Evolutionary conservation across 2,329 filamentous ascomycete genomes (phyloP), one percentile per base, ranked within the genome.

Genomic region (Colletotrichum chlorophyti): DNA sequence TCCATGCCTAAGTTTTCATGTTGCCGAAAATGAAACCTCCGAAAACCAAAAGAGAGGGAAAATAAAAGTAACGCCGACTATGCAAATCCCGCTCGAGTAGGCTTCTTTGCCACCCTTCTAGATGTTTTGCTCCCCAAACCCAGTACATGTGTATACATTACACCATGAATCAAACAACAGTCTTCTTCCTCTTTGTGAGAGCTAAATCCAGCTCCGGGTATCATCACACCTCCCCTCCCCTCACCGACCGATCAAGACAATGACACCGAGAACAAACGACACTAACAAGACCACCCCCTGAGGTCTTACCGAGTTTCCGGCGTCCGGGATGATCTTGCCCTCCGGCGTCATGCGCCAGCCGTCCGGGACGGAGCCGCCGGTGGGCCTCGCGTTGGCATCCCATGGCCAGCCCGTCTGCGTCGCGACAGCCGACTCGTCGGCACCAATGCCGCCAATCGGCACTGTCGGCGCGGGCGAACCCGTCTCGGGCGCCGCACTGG

Each of bases 281-380:
- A 62, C 38, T 48, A 70, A 51, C 46, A 70, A 46, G 41, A 68
- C 59, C 27, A 68, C 35, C 42, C 65, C 38, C 53, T 68, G 64
- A 23, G 66, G 62, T 7, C 62, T 53, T 14, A 66, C 46, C 6
- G 64, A 55, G 12, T 82, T 80, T 68, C 85, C 85, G 77, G 86
- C 85, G 74, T 82, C 85, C 69, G 90, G 90, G 69, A 92, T 81
- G 67, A 95, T 87, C 79, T 93, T 94, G 70, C 91, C 91, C 65
- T 86, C 84, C 61, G 87, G 80, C 47, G 88, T 91, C 75, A 95
- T 91, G 61, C 87, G 83, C 91, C 91, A 97, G 59, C 91, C 91
- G 67, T 82, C 85, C 35, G 93, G 92, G 58, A 96, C 85, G 62
- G 79, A 74, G 5, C 82, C 77, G 26, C 77, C 76, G 11, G 83